Evolutionary conservation across 2,329 filamentous ascomycete genomes (phyloP).

Genomic region (Bipolaris zeicola): DNA sequence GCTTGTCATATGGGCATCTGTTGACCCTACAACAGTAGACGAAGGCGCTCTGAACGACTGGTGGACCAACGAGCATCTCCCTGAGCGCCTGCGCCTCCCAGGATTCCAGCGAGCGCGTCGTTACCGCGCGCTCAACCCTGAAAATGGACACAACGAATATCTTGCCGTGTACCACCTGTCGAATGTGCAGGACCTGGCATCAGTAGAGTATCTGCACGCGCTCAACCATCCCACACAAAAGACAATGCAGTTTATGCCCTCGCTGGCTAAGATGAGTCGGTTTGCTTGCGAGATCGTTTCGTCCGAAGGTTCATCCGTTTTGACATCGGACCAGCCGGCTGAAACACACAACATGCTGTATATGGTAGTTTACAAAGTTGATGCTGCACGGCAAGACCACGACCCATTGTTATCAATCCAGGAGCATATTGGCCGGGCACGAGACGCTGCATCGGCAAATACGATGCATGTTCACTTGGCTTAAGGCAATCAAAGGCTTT

Average conservation of each 20-base stretch:
- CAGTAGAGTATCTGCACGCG: slow-evolving; percentile 12
- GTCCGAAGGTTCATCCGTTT: not conserved
- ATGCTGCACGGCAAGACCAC: not conserved
- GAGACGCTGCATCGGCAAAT: not conserved
- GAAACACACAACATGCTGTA: not conserved
- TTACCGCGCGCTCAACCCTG: slow-evolving; percentile 6
- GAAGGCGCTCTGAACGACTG: slow-evolving; percentile 22
- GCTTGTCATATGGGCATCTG: slow-evolving; percentile 17
- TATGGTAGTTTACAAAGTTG: slow-evolving; percentile 2
- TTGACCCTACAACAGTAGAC: slow-evolving; percentile 11
- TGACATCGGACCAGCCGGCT: not conserved
- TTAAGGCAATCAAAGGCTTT: slow-evolving; percentile 9
- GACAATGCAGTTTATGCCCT: slow-evolving; percentile 22
- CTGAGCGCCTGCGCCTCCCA: slow-evolving; percentile 20
- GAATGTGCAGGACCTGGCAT: slow-evolving; percentile 10
- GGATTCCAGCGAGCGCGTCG: slow-evolving; percentile 22
- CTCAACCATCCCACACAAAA: slow-evolving; percentile 17
- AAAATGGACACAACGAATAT: slow-evolving; percentile 11
- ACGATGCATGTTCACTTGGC: not conserved
- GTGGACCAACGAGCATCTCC: slow-evolving; percentile 28
- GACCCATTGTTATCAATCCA: not conserved
- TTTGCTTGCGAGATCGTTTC: slow-evolving; percentile 13
- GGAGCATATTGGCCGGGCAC: not conserved
- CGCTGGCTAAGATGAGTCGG: slow-evolving; percentile 18
- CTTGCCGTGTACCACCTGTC: slow-evolving; percentile 17